Conservation (phyloP, 1,284 basidiomycete genomes). For the Leccinum cinnamomeum region DNA sequence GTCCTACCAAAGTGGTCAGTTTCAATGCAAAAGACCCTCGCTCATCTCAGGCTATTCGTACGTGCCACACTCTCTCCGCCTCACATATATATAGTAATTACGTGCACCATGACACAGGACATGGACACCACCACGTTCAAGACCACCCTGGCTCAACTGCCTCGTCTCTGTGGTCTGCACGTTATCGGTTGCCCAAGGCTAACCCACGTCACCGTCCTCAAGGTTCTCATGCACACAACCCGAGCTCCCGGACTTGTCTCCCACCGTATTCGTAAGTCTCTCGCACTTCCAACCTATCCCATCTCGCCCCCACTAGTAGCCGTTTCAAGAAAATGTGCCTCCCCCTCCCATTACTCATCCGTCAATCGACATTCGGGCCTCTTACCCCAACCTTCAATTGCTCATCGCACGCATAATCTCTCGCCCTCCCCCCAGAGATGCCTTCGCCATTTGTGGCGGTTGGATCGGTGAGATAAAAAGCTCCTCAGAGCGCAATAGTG, state of each 20-base stretch:
- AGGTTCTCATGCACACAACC: constrained; percentile 47
- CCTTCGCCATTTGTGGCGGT: constrained; percentile 29
- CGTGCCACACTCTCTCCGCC: constrained; percentile 23
- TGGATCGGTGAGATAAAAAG: constrained; percentile 31
- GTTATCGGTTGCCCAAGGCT: constrained; percentile 57
- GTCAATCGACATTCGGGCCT: constrained; percentile 49
- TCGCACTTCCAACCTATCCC: constrained; percentile 19
- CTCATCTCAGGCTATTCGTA: constrained; percentile 57
- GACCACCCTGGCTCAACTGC: constrained; percentile 47
- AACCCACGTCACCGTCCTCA: constrained; percentile 50
- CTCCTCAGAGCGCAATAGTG: constrained; percentile 7
- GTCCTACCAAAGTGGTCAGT: constrained; percentile 55
- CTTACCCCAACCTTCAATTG: constrained; percentile 17
- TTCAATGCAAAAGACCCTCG: constrained; percentile 43
- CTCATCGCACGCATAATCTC: constrained; percentile 22
- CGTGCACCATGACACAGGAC: constrained; percentile 43
- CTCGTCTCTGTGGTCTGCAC: constrained; percentile 55
- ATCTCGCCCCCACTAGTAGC: constrained; percentile 26
- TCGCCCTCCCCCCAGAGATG: constrained; percentile 20
- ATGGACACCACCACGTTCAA: constrained; percentile 53
- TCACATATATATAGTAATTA: constrained; percentile 1
- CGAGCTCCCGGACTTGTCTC: constrained; percentile 54
- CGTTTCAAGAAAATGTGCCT: constrained; percentile 25
- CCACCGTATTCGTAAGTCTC: constrained; percentile 52
- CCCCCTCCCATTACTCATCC: constrained; percentile 49